A percentile compares a stretch with the other conserved stretches of the same genome.
Conservation (phyloP, 2,329 filamentous ascomycete genomes). For the Fusarium heterosporum region DNA sequence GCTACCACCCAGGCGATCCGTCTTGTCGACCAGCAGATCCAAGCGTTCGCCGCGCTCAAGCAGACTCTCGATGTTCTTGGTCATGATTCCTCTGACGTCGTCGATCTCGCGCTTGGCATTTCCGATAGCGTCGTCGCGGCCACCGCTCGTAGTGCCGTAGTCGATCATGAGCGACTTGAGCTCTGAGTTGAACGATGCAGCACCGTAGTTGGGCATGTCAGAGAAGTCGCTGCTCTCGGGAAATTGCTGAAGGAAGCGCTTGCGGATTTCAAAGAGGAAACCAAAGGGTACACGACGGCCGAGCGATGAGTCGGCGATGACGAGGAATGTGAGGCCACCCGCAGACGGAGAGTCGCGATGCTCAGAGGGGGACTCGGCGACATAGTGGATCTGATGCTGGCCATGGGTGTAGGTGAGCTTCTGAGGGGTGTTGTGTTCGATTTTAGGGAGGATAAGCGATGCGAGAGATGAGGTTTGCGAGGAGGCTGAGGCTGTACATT, state of each 20-base stretch:
- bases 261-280: slow-evolving; percentile 90
- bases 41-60: slow-evolving; percentile 93
- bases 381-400: slow-evolving; percentile 93
- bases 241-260: slow-evolving; percentile 82
- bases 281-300: slow-evolving; percentile 92
- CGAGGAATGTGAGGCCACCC: slow-evolving; percentile 90
- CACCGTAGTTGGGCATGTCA: slow-evolving; percentile 87
- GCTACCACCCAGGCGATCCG: slow-evolving; percentile 87
- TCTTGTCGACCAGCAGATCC: slow-evolving; percentile 95
- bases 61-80: slow-evolving; percentile 90
- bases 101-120: slow-evolving; percentile 92
- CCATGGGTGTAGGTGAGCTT: slow-evolving; percentile 97
- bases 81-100: slow-evolving; percentile 93
- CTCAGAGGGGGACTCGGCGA: slow-evolving; percentile 82
- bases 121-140: slow-evolving; percentile 82
- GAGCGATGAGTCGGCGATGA: slow-evolving; percentile 83
- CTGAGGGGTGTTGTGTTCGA: slow-evolving; percentile 81
- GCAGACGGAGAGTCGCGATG: slow-evolving; percentile 70
- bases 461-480: slow-evolving; percentile 88
- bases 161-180: slow-evolving; percentile 83
- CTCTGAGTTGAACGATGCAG: slow-evolving; percentile 84
- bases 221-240: slow-evolving; percentile 76
- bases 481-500: slow-evolving; percentile 88
- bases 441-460: slow-evolving; percentile 94
- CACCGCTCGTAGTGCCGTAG: slow-evolving; percentile 81